These are phyloP conservation scores for Nitzschia putrida DNA, from an alignment of 108 stramenopile species.

Conservation along the genomic window DNA sequence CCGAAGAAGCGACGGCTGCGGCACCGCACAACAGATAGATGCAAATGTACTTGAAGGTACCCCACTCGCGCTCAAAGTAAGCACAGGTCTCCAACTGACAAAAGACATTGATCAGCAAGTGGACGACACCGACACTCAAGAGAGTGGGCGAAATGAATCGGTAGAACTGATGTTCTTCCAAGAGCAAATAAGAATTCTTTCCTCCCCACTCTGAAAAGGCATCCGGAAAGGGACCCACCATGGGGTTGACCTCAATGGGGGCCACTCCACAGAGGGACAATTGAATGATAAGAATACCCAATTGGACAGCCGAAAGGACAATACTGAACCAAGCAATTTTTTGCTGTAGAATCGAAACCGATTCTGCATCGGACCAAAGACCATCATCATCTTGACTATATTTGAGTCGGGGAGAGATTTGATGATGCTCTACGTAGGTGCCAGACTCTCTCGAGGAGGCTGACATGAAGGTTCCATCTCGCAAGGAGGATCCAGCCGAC, in stretches of 20 bases:
- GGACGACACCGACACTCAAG: slow-evolving; percentile 60
- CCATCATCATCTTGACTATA: slow-evolving; percentile 11
- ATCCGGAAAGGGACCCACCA: slow-evolving; percentile 76
- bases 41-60: slow-evolving; percentile 28
- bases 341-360: slow-evolving; percentile 21
- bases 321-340: slow-evolving; percentile 42
- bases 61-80: slow-evolving; percentile 70
- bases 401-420: slow-evolving; percentile 29
- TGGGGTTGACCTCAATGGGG: slow-evolving; percentile 52
- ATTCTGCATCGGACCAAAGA: slow-evolving; percentile 7
- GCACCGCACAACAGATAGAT: slow-evolving; percentile 48
- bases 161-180: slow-evolving; percentile 46
- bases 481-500: not conserved
- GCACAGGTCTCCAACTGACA: slow-evolving; percentile 58
- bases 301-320: slow-evolving; percentile 37
- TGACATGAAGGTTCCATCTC: not conserved
- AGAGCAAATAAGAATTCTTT: slow-evolving; percentile 57
- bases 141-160: slow-evolving; percentile 57
- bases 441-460: not conserved
- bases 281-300: slow-evolving; percentile 40
- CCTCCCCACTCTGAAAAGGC: slow-evolving; percentile 71
- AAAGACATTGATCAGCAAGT: slow-evolving; percentile 54
- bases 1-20: slow-evolving; percentile 27
- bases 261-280: slow-evolving; percentile 57
- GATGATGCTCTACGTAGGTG: slow-evolving; percentile 52